Evolutionary conservation across 2,329 filamentous ascomycete species (phyloP).

Genomic region (Gnomoniopsis sp.): DNA sequence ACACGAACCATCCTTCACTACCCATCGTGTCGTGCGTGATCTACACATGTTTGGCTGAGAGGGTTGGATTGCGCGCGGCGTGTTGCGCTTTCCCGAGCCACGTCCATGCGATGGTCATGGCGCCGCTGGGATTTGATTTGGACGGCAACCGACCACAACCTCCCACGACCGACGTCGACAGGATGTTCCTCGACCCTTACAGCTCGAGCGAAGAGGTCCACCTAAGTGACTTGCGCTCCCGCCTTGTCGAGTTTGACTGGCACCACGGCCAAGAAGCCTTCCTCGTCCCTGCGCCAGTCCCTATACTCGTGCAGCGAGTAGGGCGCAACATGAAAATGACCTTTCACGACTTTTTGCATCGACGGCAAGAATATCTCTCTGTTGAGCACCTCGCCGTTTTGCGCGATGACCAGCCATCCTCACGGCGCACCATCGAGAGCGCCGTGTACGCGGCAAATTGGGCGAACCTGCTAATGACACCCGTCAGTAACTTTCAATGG

Average conservation of each 20-base stretch:
- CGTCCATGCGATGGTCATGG: slow-evolving; percentile 74
- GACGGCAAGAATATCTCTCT: slow-evolving; percentile 19
- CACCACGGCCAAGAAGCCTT: slow-evolving; percentile 44
- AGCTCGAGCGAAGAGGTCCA: slow-evolving; percentile 65
- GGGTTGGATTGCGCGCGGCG: slow-evolving; percentile 71
- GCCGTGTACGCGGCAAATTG: slow-evolving; percentile 73
- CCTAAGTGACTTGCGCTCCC: slow-evolving; percentile 52
- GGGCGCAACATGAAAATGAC: slow-evolving; percentile 79
- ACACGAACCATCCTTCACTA: slow-evolving; percentile 71
- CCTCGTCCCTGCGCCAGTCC: slow-evolving; percentile 60
- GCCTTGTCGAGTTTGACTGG: slow-evolving; percentile 51
- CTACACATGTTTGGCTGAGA: slow-evolving; percentile 74
- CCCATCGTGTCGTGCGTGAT: slow-evolving; percentile 86
- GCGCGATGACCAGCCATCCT: slow-evolving; percentile 50
- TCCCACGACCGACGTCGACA: slow-evolving; percentile 40
- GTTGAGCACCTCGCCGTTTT: slow-evolving; percentile 35
- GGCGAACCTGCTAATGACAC: slow-evolving; percentile 59
- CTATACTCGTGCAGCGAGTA: slow-evolving; percentile 70
- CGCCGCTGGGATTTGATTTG: slow-evolving; percentile 57
- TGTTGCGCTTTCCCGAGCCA: slow-evolving; percentile 83
- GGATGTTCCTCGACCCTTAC: slow-evolving; percentile 85
- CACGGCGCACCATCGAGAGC: slow-evolving; percentile 42
- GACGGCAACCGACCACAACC: slow-evolving; percentile 43
- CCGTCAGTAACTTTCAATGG: slow-evolving; percentile 46
- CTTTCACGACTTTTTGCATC: slow-evolving; percentile 45